Percentiles rank a stretch among this genome's conserved stretches.
These are phyloP conservation scores for Pontederia paniculata DNA, from an alignment of 176 grass and related monocot species.

Conservation along the genomic window DNA sequence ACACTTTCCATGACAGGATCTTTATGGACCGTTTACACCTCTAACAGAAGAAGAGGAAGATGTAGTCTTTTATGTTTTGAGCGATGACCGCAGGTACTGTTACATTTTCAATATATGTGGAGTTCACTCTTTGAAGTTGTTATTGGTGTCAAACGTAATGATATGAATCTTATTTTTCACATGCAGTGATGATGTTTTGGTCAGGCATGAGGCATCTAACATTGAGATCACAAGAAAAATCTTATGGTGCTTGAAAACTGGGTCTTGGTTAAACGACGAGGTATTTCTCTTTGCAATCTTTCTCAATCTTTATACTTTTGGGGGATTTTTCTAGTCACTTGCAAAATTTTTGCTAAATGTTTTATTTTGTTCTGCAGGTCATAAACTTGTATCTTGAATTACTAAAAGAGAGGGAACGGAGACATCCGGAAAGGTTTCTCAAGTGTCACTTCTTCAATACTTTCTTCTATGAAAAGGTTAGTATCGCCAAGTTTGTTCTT, in stretches of 20 bases:
- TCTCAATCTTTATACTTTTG: background rate
- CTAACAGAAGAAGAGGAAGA: slow-evolving; percentile 52
- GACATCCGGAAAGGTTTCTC: slow-evolving; percentile 41
- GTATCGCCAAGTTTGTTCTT: slow-evolving; percentile 7
- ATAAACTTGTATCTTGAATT: slow-evolving; percentile 83
- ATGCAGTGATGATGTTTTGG: slow-evolving; percentile 35
- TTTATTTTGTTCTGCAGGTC: slow-evolving; percentile 28
- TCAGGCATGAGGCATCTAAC: slow-evolving; percentile 46
- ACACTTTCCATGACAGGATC: slow-evolving; percentile 38
- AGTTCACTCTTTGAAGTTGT: slow-evolving; percentile 9
- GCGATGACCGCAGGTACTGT: slow-evolving; percentile 27
- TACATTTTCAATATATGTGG: slow-evolving; percentile 2
- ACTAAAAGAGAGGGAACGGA: slow-evolving; percentile 64
- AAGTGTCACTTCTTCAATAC: slow-evolving; percentile 93
- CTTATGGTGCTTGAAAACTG: slow-evolving; percentile 42
- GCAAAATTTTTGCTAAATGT: background rate
- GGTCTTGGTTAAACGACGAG: slow-evolving; percentile 75
- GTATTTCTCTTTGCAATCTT: slow-evolving; percentile 25
- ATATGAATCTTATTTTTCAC: slow-evolving; percentile 5
- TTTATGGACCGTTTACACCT: slow-evolving; percentile 32
- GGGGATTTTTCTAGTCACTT: slow-evolving; percentile 1
- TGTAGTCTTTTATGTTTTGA: slow-evolving; percentile 32
- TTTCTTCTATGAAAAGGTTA: slow-evolving; percentile 74
- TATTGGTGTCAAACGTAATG: background rate
- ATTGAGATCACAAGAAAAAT: slow-evolving; percentile 52